Base-by-base conservation (phyloP, 2,329 filamentous ascomycete species). In the Didymella sp. region DNA sequence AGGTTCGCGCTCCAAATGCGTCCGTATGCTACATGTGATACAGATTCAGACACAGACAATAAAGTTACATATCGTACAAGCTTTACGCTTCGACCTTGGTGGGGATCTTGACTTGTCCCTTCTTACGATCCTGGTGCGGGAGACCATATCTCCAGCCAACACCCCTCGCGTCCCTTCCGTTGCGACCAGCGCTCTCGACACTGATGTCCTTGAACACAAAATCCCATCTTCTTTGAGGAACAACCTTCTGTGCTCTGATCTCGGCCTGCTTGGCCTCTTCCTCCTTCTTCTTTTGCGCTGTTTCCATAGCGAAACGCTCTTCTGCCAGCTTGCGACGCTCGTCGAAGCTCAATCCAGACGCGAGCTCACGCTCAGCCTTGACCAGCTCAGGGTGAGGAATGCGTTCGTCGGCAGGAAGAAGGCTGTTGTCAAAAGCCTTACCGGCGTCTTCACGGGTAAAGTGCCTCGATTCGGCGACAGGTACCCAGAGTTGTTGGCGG, bases 401-500 rank as follows among this genome's bases (percentile, higher is more conserved):
- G 47, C 86, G 84, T 49, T 82, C 79, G 62, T 89, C 86, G 8
- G 86, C 85, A 1, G 86, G 84, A 37, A 87, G 82, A 12, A 89
- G 80, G 1, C 81, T 79, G 50, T 82, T 78, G 28, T 82, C 78
- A 72, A 89, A 88, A 27, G 85, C 85, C 57, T 84, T 83, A 17
- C 83, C 86, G 4, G 86, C 86, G 63, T 88, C 86, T n/a, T 79
- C 80, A 67, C 86, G 85, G n/a, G 83, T 88, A 73, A 88, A 88
- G 21, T 81, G 79, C 5, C 86, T 82, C 1, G 86, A 88, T 71
- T 89, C 86, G 5, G 86, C 83, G 21, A 85, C 82, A 1, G 86
- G 86, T 55, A 86, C 83, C 76, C 88, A 89, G 50, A 88, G 76
- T 79, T 85, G 78, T 67, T 82, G 71, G 65, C 81, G 71, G 51